Base-by-base conservation (phyloP, 2,329 filamentous ascomycete species). In the Nemania sp. region DNA sequence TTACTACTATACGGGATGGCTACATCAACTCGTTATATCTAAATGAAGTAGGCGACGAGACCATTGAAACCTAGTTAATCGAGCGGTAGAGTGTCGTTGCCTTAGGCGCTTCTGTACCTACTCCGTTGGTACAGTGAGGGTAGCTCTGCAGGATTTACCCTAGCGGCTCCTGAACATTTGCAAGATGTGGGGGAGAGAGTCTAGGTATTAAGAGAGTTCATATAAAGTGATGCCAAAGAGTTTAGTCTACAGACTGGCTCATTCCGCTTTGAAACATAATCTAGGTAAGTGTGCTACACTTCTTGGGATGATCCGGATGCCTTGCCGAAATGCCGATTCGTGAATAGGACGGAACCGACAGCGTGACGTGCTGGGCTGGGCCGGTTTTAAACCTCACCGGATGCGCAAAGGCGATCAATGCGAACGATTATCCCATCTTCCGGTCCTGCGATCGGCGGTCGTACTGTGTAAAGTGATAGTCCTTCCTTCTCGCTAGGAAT, bases 261-360 rank as follows among this genome's bases (percentile, higher is more conserved):
- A 53, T 60, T n/a, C 53, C 43, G 18, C 53, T 60, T 35, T 59
- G 66, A 69, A 61, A 51, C 54, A 52, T 22, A 51, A 53, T 35
- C n/a, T 1, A n/a, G n/a, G n/a, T 32, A 41, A 59, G 26, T n/a
- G 41, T 57, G 43, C 20, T 24, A 5, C 51, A 20, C 24, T 13
- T 29, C 26, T 32, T 4, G 26, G 51, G 51, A 15, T 53, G 18
- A 32, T 41, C 18, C 53, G 74, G 57, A 64, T 55, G 43, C 13
- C 26, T 53, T 64, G 57, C 73, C 74, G 74, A 73, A 70, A 70
- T 71, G 54, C 70, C 73, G 71, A 51, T 53, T 35, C n/a, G 47
- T 52, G 29, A 51, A 49, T 35, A 35, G 29, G 47, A 58, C 51
- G 55, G 64, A 11, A 64, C 45, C 32, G 41, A 49, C 45, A 43